Evolutionary conservation across 257 asterid species (phyloP), one percentile per base, ranked within the genome.

Genomic region (Salvia miltiorrhiza): DNA sequence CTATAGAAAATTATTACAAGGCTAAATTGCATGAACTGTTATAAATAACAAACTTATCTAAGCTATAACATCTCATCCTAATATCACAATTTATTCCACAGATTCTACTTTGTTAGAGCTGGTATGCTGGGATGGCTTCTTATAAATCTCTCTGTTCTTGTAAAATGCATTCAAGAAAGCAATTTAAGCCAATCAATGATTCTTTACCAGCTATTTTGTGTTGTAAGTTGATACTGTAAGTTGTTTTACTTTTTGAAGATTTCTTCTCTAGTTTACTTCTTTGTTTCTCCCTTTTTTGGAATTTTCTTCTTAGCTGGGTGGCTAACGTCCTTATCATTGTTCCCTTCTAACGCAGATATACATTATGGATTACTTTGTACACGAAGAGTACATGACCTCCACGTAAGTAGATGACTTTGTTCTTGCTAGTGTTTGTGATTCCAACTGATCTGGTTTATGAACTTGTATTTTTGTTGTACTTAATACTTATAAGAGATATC

Each of bases 61-160:
- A 68, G 52, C 35, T 53, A 35, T 63, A 63, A 26, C 24, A 50
- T 62, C 67, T 45, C 53, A 59, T 21, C 58, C 37, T 54, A 32
- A 47, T 49, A 48, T 8, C 55, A 43, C 41, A 53, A 13, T 80
- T 37, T 79, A 71, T 82, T 37, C 40, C 80, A 84, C 79, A 94
- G 98, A 82, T 94, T 91, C 81, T 87, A 78, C 88, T 91, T 91
- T 63, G 99, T 94, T 81, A 91, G 97, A 89, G 98, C 99, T 74
- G 98, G 99, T 72, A 94, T 94, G 99, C 88, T 91, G 96, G 99
- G 98, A 73, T 91, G 98, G 96, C 85, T 94, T 73, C 92, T 94
- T 70, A 91, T 94, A 81, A 94, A 94, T 81, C 91, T 91, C n/a
- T 94, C 98, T 65, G 90, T 91, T 77, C 90, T 94, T 63, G 82